Evolutionary conservation across 805 yeast species (phyloP), one percentile per base, ranked within the genome.

Genomic region (Candida jianshihensis): DNA sequence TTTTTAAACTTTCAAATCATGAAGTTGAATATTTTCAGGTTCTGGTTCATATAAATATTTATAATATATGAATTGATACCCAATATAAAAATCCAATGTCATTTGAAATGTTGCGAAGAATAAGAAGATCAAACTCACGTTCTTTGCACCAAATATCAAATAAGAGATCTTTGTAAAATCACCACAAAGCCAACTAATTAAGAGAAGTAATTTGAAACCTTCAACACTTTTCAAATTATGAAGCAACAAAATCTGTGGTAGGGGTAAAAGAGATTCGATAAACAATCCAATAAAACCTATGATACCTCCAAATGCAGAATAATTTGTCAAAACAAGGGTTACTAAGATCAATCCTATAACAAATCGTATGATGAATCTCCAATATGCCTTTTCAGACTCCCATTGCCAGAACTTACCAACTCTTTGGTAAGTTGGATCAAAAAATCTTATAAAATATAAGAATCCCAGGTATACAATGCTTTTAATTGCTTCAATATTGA

Each of bases 121-220:
- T 8, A 82, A 67, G 54, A 84, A 84, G 6, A 83, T 64, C 6
- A 61, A 47, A 3, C 88, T 78, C 20, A 84, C 73, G 46, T 83
- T 71, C 36, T 71, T 71, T 1, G 92, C 82, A 13, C 95, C 95
- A 56, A 70, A 83, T n/a, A 83, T 48, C 36, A 85, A 63, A 51
- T 84, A 85, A 35, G 79, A 65, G 18, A 86, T 73, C 55, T 89
- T 89, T 26, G 86, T 71, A 28, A 81, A 64, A 60, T 88, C 97
- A 39, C 96, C 96, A 41, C 90, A 80, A 5, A 88, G 64, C 97
- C 97, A 88, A 50, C 89, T 80, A 15, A 87, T 60, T 26, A 88
- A 56, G 24, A 88, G 62, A 19, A 90, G 74, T 34, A 78, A 65
- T 49, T 87, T 81, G 62, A 88, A 88, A 41, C 92, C 90, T 44